A percentile compares a stretch with the other conserved stretches of the same genome.
Evolutionary conservation across 257 asterid species (phyloP).

Genomic region (Ballota nigra): DNA sequence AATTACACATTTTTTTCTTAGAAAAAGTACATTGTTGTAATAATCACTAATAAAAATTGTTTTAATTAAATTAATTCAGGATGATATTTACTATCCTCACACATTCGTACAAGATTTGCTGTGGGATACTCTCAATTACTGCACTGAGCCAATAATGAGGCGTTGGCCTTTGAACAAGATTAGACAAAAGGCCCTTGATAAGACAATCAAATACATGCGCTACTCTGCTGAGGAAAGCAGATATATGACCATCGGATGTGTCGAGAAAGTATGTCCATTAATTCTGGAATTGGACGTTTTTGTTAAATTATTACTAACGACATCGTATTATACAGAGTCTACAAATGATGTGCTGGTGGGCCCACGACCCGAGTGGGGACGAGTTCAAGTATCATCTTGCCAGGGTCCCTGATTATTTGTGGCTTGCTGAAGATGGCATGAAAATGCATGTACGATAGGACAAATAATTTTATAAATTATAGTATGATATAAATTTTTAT

Average conservation of each 20-base stretch:
- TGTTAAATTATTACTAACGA: background rate
- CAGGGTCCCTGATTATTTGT: no score
- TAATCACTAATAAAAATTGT: no score
- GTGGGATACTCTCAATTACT: constrained; percentile 57
- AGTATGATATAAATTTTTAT: background rate
- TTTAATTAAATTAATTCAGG: constrained; percentile 50
- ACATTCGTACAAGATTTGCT: constrained; percentile 58
- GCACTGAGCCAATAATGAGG: constrained; percentile 60
- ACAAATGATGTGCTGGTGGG: constrained; percentile 91
- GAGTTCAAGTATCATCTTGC: constrained; percentile 69
- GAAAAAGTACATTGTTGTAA: no score
- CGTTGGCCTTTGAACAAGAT: constrained; percentile 70
- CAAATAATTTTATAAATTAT: no score
- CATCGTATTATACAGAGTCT: constrained; percentile 41
- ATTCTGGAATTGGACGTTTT: no score
- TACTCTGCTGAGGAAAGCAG: constrained; percentile 57
- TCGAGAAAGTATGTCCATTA: constrained; percentile 40
- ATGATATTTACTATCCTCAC: constrained; percentile 68
- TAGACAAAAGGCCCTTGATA: constrained; percentile 52
- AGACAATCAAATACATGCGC: constrained; percentile 60
- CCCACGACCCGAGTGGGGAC: constrained; percentile 60
- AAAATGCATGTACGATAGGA: constrained; percentile 62
- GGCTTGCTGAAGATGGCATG: constrained; percentile 96
- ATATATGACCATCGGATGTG: constrained; percentile 62
- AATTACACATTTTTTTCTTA: no score